These are phyloP conservation scores for Podospora anserina DNA, from an alignment of 495 filamentous ascomycete genomes.

Conservation along the genomic window DNA sequence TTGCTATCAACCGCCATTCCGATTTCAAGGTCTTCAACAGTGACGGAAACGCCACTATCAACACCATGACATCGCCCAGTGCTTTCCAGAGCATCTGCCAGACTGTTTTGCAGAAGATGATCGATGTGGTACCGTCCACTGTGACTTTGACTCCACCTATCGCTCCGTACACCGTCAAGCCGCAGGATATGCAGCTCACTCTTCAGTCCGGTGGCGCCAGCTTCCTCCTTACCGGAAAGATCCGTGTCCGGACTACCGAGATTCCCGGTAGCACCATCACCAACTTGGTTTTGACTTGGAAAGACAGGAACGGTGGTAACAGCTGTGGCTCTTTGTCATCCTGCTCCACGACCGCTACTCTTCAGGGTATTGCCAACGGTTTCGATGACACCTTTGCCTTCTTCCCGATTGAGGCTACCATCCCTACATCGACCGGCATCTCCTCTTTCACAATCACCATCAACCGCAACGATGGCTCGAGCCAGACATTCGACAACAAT, in stretches of 20 bases:
- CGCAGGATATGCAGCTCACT: slow-evolving; percentile 48
- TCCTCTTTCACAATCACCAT: slow-evolving; percentile 46
- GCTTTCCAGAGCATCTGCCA: slow-evolving; percentile 49
- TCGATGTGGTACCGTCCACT: slow-evolving; percentile 55
- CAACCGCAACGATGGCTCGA: slow-evolving; percentile 42
- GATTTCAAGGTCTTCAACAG: slow-evolving; percentile 57
- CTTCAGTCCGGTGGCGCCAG: slow-evolving; percentile 37
- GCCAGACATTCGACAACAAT: slow-evolving; percentile 45
- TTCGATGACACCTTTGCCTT: slow-evolving; percentile 59
- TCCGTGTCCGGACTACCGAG: slow-evolving; percentile 44
- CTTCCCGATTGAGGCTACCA: slow-evolving; percentile 42
- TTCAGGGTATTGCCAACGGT: slow-evolving; percentile 49
- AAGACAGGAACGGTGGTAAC: slow-evolving; percentile 92
- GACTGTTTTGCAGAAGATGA: slow-evolving; percentile 55
- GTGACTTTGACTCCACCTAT: slow-evolving; percentile 52
- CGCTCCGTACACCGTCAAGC: slow-evolving; percentile 58
- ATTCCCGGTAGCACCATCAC: slow-evolving; percentile 32
- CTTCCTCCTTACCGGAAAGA: slow-evolving; percentile 40
- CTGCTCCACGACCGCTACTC: slow-evolving; percentile 44
- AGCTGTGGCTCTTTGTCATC: slow-evolving; percentile 50
- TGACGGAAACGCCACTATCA: slow-evolving; percentile 56
- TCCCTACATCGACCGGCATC: slow-evolving; percentile 41
- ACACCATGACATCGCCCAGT: slow-evolving; percentile 40
- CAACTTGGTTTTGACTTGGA: slow-evolving; percentile 71
- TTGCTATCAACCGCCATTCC: slow-evolving; percentile 42